A percentile compares a stretch with the other conserved stretches of the same genome.
phyloP scores from a whole-genome alignment of 2,329 filamentous ascomycete genomes.

The Phyllosticta citriasiana region DNA sequence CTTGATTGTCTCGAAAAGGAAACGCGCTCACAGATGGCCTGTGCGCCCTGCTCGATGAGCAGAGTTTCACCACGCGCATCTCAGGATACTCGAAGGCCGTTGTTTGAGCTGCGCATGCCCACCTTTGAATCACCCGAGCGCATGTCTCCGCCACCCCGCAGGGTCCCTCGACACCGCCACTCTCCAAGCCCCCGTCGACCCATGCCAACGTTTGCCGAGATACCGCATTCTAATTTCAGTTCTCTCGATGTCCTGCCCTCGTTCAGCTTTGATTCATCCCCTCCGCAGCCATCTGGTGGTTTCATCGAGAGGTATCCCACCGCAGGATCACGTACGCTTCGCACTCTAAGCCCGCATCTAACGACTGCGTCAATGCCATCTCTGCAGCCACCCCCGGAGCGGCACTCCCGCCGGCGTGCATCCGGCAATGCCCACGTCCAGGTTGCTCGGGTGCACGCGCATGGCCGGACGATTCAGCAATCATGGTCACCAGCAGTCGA shows the following conservation, averaged over 20 bases:
- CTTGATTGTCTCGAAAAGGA: conserved; percentile 9
- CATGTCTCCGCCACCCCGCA: conserved; percentile 3
- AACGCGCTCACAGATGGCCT: conserved; percentile 1
- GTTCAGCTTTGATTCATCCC: conserved; percentile 3
- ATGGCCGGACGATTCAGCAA: background rate
- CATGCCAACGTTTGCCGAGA: conserved; percentile 2
- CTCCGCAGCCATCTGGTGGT: conserved; percentile 1
- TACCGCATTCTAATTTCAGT: conserved; percentile 3
- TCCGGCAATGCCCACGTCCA: conserved; percentile 4
- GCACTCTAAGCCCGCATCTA: background rate
- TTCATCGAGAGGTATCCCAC: conserved; percentile 7
- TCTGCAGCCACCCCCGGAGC: conserved; percentile 2
- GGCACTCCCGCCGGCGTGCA: conserved; percentile 1
- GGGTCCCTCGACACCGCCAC: conserved; percentile 5
- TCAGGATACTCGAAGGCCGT: background rate
- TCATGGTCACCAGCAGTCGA: background rate
- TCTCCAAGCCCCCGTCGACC: background rate
- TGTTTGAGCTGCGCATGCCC: conserved; percentile 5
- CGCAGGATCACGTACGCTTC: background rate
- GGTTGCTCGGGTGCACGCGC: background rate
- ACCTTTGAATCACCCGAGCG: conserved; percentile 9
- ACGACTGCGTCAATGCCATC: conserved; percentile 9
- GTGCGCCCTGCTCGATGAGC: conserved; percentile 1
- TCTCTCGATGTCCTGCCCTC: conserved; percentile 5
- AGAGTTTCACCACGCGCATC: background rate